Evolutionary conservation across 1,139 yeast genomes (phyloP), one percentile per base, ranked within the genome.

Genomic region (Magnusiomyces clavatus): DNA sequence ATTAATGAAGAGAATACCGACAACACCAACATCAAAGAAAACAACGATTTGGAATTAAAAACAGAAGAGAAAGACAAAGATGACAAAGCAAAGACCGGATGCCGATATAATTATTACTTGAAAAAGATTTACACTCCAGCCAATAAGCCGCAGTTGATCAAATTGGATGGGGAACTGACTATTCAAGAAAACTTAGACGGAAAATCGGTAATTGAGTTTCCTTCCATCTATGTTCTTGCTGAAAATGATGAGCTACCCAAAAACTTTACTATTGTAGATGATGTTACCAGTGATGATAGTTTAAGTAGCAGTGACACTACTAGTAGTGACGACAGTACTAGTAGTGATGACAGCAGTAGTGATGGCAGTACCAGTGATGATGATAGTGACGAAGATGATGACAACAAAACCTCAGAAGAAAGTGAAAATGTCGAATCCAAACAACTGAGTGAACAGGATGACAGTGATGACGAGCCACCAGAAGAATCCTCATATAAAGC

Each of bases 151-250:
- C 51, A 54, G 16, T 54, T 60, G 3, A 50, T 56, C n/a, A 42
- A 51, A 24, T 51, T 64, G 43, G 63, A 63, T 43, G 51, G 47
- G 14, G 35, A 49, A 1, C 42, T 50, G 34, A 56, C 64, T 2
- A 60, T 80, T 44, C 75, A 74, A 0, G 80, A 77, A 14, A 74
- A 73, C 1, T 63, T 89, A 41, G 68, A 71, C 52, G 80, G 80
- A 49, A 74, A 75, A 53, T 74, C 82, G 0, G 86, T 89, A 0
- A 69, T 88, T 41, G 96, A 88, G 64, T 87, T 77, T 60, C 96
- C 96, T 0, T 83, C 90, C 0, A 70, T 87, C 3, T 76, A 72
- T 54, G 72, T 85, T 4, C 68, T 77, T 3, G 29, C 43, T 2
- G 52, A 45, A 16, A 48, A 39, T 3, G 43, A 43, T 10, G 64